phyloP scores from a whole-genome alignment of 2,329 filamentous ascomycete species.

The Tolypocladium album region DNA sequence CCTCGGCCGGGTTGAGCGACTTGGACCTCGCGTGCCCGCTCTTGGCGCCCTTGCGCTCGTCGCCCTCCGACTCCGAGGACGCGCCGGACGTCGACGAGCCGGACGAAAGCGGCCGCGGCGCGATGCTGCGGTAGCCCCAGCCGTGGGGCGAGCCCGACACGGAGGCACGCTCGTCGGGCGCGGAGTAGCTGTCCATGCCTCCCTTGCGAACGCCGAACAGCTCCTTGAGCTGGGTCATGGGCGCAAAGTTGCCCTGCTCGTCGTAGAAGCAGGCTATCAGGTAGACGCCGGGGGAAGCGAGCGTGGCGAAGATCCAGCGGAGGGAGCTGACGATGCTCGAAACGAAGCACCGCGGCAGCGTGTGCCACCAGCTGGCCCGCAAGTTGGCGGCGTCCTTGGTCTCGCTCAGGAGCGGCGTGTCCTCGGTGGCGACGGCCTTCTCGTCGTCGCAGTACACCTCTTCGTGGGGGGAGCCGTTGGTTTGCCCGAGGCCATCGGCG shows the following conservation, averaged over 20 bases:
- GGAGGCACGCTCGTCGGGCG: neutral
- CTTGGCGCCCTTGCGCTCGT: slow-evolving; percentile 24
- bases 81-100: slow-evolving; percentile 50
- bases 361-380: slow-evolving; percentile 38
- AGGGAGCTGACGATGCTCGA: slow-evolving; percentile 65
- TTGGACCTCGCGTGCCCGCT: slow-evolving; percentile 52
- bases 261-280: slow-evolving; percentile 76
- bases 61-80: slow-evolving; percentile 62
- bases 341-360: slow-evolving; percentile 58
- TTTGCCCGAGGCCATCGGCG: slow-evolving; percentile 23
- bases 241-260: slow-evolving; percentile 66
- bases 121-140: slow-evolving; percentile 15
- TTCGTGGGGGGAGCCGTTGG: slow-evolving; percentile 23
- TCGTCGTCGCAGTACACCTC: slow-evolving; percentile 23
- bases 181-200: slow-evolving; percentile 14
- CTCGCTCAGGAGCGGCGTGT: slow-evolving; percentile 47
- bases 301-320: slow-evolving; percentile 65
- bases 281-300: slow-evolving; percentile 73
- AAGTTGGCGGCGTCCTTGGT: slow-evolving; percentile 19
- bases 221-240: slow-evolving; percentile 61
- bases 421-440: slow-evolving; percentile 39
- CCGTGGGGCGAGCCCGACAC: slow-evolving; percentile 3
- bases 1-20: slow-evolving; percentile 48
- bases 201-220: slow-evolving; percentile 41
- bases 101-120: slow-evolving; percentile 17